Percentiles rank a stretch among this genome's conserved stretches.
Evolutionary conservation across 352 stramenopile genomes (phyloP).

Genomic region (Nothophytophthora sp.): DNA sequence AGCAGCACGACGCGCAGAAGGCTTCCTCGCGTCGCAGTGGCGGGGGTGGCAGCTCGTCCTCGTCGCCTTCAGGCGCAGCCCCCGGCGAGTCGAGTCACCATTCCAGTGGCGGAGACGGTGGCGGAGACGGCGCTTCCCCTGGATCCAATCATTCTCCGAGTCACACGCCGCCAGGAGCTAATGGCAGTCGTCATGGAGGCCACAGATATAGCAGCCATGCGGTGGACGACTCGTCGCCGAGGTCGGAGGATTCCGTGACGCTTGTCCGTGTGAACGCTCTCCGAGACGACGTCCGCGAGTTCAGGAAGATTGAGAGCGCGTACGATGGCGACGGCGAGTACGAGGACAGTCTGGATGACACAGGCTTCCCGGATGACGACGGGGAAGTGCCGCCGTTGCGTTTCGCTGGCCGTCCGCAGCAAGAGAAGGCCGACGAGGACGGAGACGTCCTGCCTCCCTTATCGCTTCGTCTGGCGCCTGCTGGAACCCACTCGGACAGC

Average conservation of each 20-base stretch:
- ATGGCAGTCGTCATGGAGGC: conserved; percentile 12
- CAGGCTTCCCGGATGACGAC: conserved; percentile 36
- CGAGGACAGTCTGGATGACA: conserved; percentile 56
- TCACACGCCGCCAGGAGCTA: conserved; percentile 28
- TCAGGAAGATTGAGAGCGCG: conserved; percentile 69
- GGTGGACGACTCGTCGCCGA: conserved; percentile 36
- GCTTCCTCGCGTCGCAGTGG: conserved; percentile 38
- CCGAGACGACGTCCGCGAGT: conserved; percentile 69
- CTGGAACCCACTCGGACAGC: conserved; percentile 68
- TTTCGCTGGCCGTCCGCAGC: conserved; percentile 23
- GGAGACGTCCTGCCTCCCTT: conserved; percentile 13
- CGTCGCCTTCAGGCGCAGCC: conserved; percentile 15
- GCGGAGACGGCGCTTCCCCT: conserved; percentile 6
- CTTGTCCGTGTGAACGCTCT: conserved; percentile 76
- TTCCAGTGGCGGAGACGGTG: conserved; percentile 5
- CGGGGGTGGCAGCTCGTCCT: conserved; percentile 28
- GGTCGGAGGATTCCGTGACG: conserved; percentile 60
- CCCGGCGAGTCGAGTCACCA: conserved; percentile 7
- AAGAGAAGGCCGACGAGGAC: conserved; percentile 15
- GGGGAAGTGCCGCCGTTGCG: conserved; percentile 21
- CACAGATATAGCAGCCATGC: conserved; percentile 27
- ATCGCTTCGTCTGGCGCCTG: conserved; percentile 14
- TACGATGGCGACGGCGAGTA: conserved; percentile 73
- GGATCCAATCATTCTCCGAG: conserved; percentile 28
- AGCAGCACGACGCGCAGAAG: conserved; percentile 78